Evolutionary conservation across 2,329 filamentous ascomycete genomes (phyloP), one percentile per base, ranked within the genome.

Genomic region (Amauroascus niger): DNA sequence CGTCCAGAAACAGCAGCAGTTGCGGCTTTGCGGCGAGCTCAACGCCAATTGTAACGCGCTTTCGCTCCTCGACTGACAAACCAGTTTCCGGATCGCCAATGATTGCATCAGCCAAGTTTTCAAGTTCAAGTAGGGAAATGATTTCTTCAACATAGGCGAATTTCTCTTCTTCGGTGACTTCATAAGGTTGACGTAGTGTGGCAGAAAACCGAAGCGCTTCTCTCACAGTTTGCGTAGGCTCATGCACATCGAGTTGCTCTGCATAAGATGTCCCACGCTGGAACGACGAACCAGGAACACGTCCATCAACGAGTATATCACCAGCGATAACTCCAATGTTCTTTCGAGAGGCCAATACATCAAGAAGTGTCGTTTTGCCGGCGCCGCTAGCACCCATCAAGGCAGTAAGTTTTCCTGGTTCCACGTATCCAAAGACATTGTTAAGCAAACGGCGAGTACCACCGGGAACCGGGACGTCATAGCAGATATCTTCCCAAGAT

Each of bases 21-120:
- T 88, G 83, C 6, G 91, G 91, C 73, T 93, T 95, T 6, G 91
- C 91, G 40, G 88, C 90, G 20, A 97, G 79, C 67, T 97, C 91
- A n/a, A 97, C 90, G 70, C 88, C 91, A 58, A 97, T 95, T 0
- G 90, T 96, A 6, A 96, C 78, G 63, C 88, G 86, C 66, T 83
- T 83, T n/a, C 81, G 76, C 65, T 84, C 80, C 65, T 83, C 81
- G 22, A 80, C 77, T 51, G 79, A 79, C 39, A 80, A 71, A 72
- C 77, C 68, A 74, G 94, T 87, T 58, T 90, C 89, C 5, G 88
- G 87, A 26, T 94, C 85, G 76, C 90, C 91, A 52, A 96, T 88
- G 43, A 95, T 78, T 14, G 90, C 90, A 66, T 95, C 89, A 13
- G 90, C 88, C 62, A 93, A 95, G 50, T 87, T 81, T 59, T 88